These are phyloP conservation scores for Neonectria neomacrospora DNA, from an alignment of 2,329 filamentous ascomycete species.

Conservation along the genomic window DNA sequence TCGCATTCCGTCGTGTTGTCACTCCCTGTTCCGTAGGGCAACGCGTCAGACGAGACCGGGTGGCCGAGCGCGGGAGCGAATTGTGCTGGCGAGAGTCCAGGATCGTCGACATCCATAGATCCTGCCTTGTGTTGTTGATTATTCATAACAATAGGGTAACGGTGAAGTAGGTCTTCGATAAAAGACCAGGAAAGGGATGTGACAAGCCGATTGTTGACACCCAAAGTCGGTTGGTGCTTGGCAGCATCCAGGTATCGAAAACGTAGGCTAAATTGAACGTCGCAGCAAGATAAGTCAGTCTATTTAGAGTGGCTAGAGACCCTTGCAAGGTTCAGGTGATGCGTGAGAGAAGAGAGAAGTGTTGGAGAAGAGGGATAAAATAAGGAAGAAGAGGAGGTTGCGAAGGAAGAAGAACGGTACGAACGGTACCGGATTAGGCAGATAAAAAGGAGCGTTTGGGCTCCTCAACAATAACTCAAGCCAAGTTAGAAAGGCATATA, in stretches of 20 bases:
- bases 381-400: neutral
- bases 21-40: neutral
- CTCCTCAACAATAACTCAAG: neutral
- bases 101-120: slow-evolving; percentile 2
- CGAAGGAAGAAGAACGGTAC: neutral
- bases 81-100: neutral
- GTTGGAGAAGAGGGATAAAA: neutral
- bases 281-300: neutral
- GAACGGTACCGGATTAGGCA: neutral
- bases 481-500: neutral
- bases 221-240: neutral
- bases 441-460: neutral
- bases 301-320: neutral
- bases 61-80: neutral
- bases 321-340: neutral
- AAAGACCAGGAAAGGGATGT: neutral
- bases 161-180: neutral
- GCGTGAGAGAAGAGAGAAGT: neutral
- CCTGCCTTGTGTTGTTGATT: neutral
- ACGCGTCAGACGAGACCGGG: neutral
- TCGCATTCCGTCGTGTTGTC: slow-evolving; percentile 1
- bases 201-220: neutral
- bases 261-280: neutral
- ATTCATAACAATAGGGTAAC: slow-evolving; percentile 3
- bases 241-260: neutral